phyloP scores from a whole-genome alignment of 768 basidiomycete genomes.

The Clitopilus passeckerianus region DNA sequence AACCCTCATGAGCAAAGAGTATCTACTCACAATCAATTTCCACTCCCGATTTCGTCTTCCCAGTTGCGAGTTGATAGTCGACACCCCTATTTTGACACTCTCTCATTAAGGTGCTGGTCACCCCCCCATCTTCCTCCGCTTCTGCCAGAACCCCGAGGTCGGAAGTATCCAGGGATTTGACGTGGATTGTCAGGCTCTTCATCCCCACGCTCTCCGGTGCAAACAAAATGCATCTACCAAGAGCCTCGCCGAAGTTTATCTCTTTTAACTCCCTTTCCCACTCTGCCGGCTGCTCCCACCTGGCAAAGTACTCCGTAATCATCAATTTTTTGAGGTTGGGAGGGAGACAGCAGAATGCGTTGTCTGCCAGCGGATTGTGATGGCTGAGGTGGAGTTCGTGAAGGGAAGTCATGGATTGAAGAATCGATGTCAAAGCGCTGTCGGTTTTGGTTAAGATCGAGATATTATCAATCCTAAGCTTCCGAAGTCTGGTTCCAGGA shows the following conservation, averaged over 20 bases:
- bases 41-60: too few species aligned
- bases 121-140: too few species aligned
- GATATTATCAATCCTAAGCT: constrained; percentile 21
- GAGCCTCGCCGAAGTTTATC: neutral
- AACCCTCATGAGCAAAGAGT: too few species aligned
- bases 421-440: constrained; percentile 16
- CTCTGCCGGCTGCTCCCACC: constrained; percentile 11
- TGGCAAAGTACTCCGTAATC: constrained; percentile 17
- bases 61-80: too few species aligned
- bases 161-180: too few species aligned
- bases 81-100: too few species aligned
- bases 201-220: neutral
- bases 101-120: too few species aligned
- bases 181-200: neutral
- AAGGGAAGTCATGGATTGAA: constrained; percentile 16
- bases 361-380: constrained; percentile 16
- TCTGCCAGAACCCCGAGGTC: too few species aligned
- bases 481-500: constrained; percentile 11
- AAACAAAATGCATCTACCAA: neutral
- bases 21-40: too few species aligned
- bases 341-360: constrained; percentile 19
- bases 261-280: neutral
- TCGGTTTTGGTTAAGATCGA: constrained; percentile 18
- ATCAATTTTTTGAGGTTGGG: constrained; percentile 11
- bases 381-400: constrained; percentile 21